A percentile compares a stretch with the other conserved stretches of the same genome.
These are phyloP conservation scores for Phytophthora quininea DNA, from an alignment of 352 stramenopile genomes.

Conservation along the genomic window DNA sequence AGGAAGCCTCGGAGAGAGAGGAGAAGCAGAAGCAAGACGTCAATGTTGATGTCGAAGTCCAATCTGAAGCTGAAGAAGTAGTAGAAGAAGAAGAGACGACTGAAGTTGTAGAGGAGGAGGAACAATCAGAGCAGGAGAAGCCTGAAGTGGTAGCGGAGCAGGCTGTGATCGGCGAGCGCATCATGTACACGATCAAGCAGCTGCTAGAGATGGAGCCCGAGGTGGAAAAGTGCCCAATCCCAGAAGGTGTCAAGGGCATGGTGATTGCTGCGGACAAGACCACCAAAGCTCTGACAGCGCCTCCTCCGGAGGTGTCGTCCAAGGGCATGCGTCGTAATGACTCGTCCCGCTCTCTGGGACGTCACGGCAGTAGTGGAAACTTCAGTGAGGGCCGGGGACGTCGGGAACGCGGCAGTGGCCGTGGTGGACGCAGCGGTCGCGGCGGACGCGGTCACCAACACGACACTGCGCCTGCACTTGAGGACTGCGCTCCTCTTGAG, in stretches of 20 bases:
- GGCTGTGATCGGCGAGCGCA: slow-evolving; percentile 52
- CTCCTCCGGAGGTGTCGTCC: slow-evolving; percentile 24
- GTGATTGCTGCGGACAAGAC: slow-evolving; percentile 54
- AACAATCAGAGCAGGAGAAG: slow-evolving; percentile 27
- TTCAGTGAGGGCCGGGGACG: slow-evolving; percentile 44
- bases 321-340: slow-evolving; percentile 45
- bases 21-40: slow-evolving; percentile 34
- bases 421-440: slow-evolving; percentile 49
- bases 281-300: slow-evolving; percentile 47
- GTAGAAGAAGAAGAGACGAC: too few species aligned
- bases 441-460: slow-evolving; percentile 46
- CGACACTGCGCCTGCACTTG: slow-evolving; percentile 58
- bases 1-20: slow-evolving; percentile 16
- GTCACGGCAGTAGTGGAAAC: slow-evolving; percentile 49
- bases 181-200: slow-evolving; percentile 82
- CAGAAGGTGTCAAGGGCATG: slow-evolving; percentile 53
- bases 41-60: background rate
- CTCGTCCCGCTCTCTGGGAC: slow-evolving; percentile 49
- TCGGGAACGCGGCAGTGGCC: slow-evolving; percentile 47
- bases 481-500: slow-evolving; percentile 68
- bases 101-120: slow-evolving; percentile 4
- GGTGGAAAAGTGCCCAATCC: slow-evolving; percentile 51
- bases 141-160: slow-evolving; percentile 43
- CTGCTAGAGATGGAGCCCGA: slow-evolving; percentile 76
- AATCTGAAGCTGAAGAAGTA: slow-evolving; percentile 8